phyloP scores from a whole-genome alignment of 139 green algal genomes.

The Penium margaritaceum region DNA sequence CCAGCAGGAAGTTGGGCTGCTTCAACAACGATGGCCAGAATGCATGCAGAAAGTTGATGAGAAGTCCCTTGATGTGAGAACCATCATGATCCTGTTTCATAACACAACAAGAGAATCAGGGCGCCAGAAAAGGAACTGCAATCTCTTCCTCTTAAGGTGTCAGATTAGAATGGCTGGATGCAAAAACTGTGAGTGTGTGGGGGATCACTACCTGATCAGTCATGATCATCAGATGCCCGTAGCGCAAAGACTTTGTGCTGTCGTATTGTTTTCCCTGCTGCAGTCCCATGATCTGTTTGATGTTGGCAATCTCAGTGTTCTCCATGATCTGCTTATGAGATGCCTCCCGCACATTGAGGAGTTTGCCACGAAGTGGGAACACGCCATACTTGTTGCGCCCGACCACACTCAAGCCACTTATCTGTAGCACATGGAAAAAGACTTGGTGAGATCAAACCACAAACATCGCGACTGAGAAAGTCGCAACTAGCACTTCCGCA shows the following conservation, averaged over 20 bases:
- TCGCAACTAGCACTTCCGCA: too few species aligned
- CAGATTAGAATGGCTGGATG: neutral
- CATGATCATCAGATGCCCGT: conserved; percentile 99
- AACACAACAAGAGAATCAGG: too few species aligned
- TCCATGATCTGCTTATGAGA: conserved; percentile 75
- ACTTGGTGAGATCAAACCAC: neutral
- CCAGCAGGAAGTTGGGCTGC: conserved; percentile 80
- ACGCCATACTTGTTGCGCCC: conserved; percentile 90
- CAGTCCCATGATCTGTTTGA: conserved; percentile 99
- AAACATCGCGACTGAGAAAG: too few species aligned
- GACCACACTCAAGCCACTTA: conserved; percentile 85
- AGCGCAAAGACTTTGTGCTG: conserved; percentile 81
- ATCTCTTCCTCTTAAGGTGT: neutral
- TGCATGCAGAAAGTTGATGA: conserved; percentile 98
- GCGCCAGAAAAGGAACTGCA: neutral
- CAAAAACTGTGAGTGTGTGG: too few species aligned
- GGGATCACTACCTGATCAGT: conserved; percentile 74
- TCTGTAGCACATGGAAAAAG: too few species aligned
- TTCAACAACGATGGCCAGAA: conserved; percentile 95
- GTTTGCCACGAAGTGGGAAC: conserved; percentile 94
- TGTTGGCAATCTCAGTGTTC: conserved; percentile 91
- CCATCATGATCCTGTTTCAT: conserved; percentile 90
- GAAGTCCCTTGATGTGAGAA: conserved; percentile 98
- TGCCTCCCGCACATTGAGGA: conserved; percentile 96
- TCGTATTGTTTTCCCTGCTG: conserved; percentile 90